Evolutionary conservation across 2,329 filamentous ascomycete genomes (phyloP), one percentile per base, ranked within the genome.

Genomic region (Fonsecaea pedrosoi): DNA sequence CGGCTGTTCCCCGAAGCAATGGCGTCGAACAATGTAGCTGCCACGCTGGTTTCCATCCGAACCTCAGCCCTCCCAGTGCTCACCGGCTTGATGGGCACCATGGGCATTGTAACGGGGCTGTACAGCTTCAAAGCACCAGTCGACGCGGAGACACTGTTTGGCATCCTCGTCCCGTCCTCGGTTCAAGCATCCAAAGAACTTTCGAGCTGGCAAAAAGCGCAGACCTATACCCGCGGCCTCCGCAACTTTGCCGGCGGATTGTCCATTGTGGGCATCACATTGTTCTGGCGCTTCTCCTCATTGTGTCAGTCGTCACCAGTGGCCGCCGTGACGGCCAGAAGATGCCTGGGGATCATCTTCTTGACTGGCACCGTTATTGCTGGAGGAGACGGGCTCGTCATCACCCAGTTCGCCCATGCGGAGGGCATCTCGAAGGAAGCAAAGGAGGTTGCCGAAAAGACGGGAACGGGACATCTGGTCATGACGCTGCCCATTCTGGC

Each of bases 321-420:
- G 30, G 57, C 57, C 4, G 25, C 32, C 4, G 21, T 50, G n/a
- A 42, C 30, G 13, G 57, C 57, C 21, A 45, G 50, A n/a, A 40
- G 57, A 18, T 48, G 57, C 30, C 34, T 60, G 40, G 57, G 57
- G 25, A 48, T 60, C 25, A 37, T 60, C 40, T 60, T 60, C 57
- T 25, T 60, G 57, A 60, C 38, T 2, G 57, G 57, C 2, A 50
- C 5, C 45, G 21, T 60, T 42, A 60, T 50, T 50, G 38, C 13
- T 30, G 40, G 7, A 30, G 57, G 57, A 13, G 57, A 60, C 25
- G 57, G 57, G 8, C n/a, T 60, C 5, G 7, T 60, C 40, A 35
- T 50, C 15, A 7, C 7, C 7, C 25, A 32, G 40, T 60, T 60
- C 45, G 57, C 40, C 7, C 21, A 21, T 18, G 40, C 25, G 10